phyloP scores from a whole-genome alignment of 441 rosid genomes.

The Capsella rubella region DNA sequence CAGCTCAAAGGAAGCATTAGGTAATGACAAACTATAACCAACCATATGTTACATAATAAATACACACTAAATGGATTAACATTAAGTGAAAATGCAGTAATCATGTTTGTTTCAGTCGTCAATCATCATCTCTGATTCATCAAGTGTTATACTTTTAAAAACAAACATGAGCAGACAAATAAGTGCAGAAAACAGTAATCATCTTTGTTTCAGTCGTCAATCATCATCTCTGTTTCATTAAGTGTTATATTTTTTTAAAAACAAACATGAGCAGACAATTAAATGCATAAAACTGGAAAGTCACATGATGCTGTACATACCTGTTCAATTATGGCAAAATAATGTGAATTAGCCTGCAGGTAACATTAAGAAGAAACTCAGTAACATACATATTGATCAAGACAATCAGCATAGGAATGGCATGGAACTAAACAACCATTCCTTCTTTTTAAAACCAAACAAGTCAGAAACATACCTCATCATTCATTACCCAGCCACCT shows the following conservation, averaged over 20 bases:
- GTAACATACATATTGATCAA: slow-evolving; percentile 22
- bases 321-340: slow-evolving; percentile 95
- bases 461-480: slow-evolving; percentile 70
- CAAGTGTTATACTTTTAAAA: slow-evolving; percentile 7
- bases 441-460: not conserved
- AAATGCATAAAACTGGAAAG: slow-evolving; percentile 28
- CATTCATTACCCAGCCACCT: slow-evolving; percentile 99
- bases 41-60: slow-evolving; percentile 26
- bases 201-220: not conserved
- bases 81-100: slow-evolving; percentile 7
- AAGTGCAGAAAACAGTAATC: slow-evolving; percentile 14
- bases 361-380: slow-evolving; percentile 41
- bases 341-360: slow-evolving; percentile 98
- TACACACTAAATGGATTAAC: slow-evolving; percentile 27
- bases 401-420: slow-evolving; percentile 16
- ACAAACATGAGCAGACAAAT: slow-evolving; percentile 13
- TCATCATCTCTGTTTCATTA: slow-evolving; percentile 20
- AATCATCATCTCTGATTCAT: slow-evolving; percentile 15
- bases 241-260: slow-evolving; percentile 5
- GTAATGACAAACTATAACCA: slow-evolving; percentile 14
- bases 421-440: not conserved
- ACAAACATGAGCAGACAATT: slow-evolving; percentile 14
- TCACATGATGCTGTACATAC: slow-evolving; percentile 47
- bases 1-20: slow-evolving; percentile 19
- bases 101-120: not conserved